Base-by-base conservation (phyloP, 192 early-diverging fungal species). In the Fimicolochytrium jonesii region DNA sequence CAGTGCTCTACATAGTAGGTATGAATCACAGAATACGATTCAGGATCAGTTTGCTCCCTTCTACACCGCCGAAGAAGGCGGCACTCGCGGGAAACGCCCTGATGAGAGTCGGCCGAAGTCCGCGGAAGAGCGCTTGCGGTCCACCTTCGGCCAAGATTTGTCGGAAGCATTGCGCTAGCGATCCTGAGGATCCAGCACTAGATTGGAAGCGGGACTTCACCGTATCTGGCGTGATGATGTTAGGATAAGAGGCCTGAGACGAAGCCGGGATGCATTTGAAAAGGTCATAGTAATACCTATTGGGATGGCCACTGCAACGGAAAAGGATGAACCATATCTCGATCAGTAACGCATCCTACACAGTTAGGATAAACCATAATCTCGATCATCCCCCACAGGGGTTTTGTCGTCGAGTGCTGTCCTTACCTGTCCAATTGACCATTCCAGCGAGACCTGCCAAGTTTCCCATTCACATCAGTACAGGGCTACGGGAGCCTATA, bases 71-170 rank as follows among this genome's bases (percentile, higher is more conserved):
- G 66, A 91, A 90, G 37, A 84, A 83, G 25, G 88, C 88, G 46
- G 88, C 89, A 41, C 84, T 86, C 30, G 91, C 86, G 36, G 93
- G 80, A 54, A 70, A 74, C 2, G 72, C 71, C 26, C 93, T 76
- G 46, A 91, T 82, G 25, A 92, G 79, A 43, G 92, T 91, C 28
- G 94, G 92, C 0, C 88, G 86, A 0, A 92, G 69, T n/a, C 94
- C 94, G 37, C 88, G 76, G 71, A 90, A 91, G 45, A 95, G 69
- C 1, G 84, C 81, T 0, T 25, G 26, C 1, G 77, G 25, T 0
- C 92, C 92, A 23, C 89, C 89, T 18, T 90, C 86, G 35, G 79
- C 77, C 4, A 77, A 62, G 49, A 67, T 66, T 22, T 49, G 42
- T 17, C 54, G 49, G 59, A 69, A 58, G 13, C 59, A 64, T 22